Evolutionary conservation across 2,329 filamentous ascomycete genomes (phyloP), one percentile per base, ranked within the genome.

Genomic region (Akanthomyces muscarius): DNA sequence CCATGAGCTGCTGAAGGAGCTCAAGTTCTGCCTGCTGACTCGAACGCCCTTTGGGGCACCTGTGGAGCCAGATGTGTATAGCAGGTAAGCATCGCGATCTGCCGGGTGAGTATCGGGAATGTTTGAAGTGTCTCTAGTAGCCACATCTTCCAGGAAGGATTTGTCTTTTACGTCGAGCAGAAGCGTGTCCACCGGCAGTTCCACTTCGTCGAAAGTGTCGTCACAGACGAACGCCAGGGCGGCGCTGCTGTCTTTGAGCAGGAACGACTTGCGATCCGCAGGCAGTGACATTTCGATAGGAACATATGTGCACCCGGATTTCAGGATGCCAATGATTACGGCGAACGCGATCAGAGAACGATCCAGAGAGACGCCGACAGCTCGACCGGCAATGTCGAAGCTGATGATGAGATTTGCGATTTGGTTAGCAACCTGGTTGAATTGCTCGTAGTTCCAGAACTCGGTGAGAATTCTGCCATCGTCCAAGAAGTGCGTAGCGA

Each of bases 11-110:
- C 16, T 44, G 52, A 55, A 55, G 23, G 52, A 25, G 38, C 36
- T 44, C 52, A 55, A 44, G 52, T 55, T 55, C 36, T 42, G 52
- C 21, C 52, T 41, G 23, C 52, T 55, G n/a, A 55, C 52, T 63
- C 68, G 81, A 44, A 91, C 91, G 72, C 91, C 91, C 79, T 95
- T 96, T 38, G 91, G 91, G 6, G 89, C 82, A 44, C 91, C 91
- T 0, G 90, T 93, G n/a, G 89, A 91, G 42, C 91, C 91, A 38
- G 91, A 95, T 1, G 91, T 95, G 73, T 86, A 87, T 83, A 87
- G 86, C 69, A 86, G 84, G 74, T 55, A 55, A 44, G 52, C 52
- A 55, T 55, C 52, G 25, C 25, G 38, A 44, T 55, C 7, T 44
- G n/a, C 36, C 23, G 52, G 38, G 23, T 23, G 21, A 10, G 23